phyloP scores from a whole-genome alignment of 805 yeast species.

The Jamesozyma hellenica region DNA sequence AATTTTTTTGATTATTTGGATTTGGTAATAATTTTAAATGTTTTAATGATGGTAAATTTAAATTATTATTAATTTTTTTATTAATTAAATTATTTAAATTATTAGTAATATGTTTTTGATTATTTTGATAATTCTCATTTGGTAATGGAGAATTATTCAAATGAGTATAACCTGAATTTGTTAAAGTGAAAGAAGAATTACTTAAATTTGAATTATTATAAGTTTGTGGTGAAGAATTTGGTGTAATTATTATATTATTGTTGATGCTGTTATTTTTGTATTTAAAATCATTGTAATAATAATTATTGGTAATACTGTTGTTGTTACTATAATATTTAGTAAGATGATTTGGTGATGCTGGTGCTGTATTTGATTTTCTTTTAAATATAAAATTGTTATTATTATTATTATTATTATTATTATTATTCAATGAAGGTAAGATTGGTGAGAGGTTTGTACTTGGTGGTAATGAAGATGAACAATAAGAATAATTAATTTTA shows the following conservation, averaged over 20 bases:
- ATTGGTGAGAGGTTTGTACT: neutral
- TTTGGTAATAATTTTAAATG: constrained; percentile 26
- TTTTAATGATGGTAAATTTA: constrained; percentile 24
- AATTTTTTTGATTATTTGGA: constrained; percentile 23
- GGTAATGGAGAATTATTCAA: neutral
- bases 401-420: neutral
- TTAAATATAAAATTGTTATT: neutral
- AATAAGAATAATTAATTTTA: constrained; percentile 1
- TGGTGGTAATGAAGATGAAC: neutral
- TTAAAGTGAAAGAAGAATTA: neutral
- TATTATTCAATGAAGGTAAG: constrained; percentile 4
- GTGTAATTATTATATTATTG: constrained; percentile 11
- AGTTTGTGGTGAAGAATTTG: constrained; percentile 22
- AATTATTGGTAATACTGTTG: too few relatives aligned
- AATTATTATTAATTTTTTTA: neutral
- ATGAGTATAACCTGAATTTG: neutral
- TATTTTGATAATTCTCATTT: constrained; percentile 3
- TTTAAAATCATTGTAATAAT: too few relatives aligned
- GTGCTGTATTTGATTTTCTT: constrained; percentile 24
- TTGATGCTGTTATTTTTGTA: constrained; percentile 1
- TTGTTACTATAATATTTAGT: too few relatives aligned
- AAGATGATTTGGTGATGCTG: constrained; percentile 20
- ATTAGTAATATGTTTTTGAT: neutral
- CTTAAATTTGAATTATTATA: neutral
- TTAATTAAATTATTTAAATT: neutral